Conservation (phyloP, 2,329 filamentous ascomycete species). For the Ceratocystis diversiconidia region DNA sequence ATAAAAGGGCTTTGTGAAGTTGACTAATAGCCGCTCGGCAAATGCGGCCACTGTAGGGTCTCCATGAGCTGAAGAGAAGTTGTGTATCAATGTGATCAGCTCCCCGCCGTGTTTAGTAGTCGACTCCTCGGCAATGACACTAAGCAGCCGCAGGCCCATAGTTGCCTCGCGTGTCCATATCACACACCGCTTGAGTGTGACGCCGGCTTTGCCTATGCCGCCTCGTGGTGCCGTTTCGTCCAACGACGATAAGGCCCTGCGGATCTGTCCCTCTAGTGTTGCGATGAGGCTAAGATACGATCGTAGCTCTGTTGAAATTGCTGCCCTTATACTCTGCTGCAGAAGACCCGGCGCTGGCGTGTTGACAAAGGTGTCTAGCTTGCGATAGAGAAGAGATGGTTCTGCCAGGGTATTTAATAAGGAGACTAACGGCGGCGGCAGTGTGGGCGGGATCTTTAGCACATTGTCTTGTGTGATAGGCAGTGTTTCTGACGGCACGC, state of each 20-base stretch:
- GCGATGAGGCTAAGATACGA: conserved; percentile 85
- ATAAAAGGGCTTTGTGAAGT: conserved; percentile 90
- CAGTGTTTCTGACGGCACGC: conserved; percentile 73
- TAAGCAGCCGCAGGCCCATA: conserved; percentile 87
- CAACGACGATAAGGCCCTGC: conserved; percentile 62
- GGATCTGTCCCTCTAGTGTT: conserved; percentile 82
- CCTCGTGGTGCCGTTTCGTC: conserved; percentile 52
- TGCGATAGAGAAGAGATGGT: conserved; percentile 79
- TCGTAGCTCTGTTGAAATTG: conserved; percentile 69
- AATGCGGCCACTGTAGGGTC: conserved; percentile 90
- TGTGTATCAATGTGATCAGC: conserved; percentile 84
- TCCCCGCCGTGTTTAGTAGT: conserved; percentile 73
- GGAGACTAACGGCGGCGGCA: conserved; percentile 74
- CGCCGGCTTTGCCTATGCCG: conserved; percentile 69
- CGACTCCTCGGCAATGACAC: conserved; percentile 82
- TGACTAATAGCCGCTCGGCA: conserved; percentile 71
- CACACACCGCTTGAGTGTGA: conserved; percentile 87
- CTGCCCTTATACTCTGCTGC: conserved; percentile 78
- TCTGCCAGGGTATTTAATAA: conserved; percentile 82
- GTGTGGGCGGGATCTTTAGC: conserved; percentile 60
- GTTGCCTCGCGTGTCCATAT: conserved; percentile 97
- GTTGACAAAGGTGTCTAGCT: conserved; percentile 68
- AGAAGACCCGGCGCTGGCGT: conserved; percentile 71
- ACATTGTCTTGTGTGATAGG: conserved; percentile 56
- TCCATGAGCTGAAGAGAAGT: conserved; percentile 83